Evolutionary conservation across 164 flowering plant genomes (phyloP), one percentile per base, ranked within the genome.

Genomic region (Stephania yunnanensis): DNA sequence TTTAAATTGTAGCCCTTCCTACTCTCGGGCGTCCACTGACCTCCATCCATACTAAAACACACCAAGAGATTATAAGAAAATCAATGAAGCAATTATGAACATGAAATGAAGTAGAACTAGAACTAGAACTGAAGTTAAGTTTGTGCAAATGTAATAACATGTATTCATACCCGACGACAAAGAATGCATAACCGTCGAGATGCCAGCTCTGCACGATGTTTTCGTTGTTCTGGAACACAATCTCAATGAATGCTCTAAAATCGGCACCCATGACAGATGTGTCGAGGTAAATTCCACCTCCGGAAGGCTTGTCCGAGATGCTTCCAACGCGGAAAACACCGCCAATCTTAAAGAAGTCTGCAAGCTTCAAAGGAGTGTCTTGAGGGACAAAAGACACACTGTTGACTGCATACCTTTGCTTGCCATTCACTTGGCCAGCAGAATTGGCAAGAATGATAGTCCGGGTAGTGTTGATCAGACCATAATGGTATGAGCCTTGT

Each of bases 401-500:
- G 86, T 93, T 93, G 22, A 91, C 76, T 6, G 85, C 96, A 73
- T 93, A 93, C 71, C 96, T 83, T 76, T 93, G 98, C 84, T 89
- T 93, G 75, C 86, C 85, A 71, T 86, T 83, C 11, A 93, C 83
- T 42, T 78, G 91, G 12, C 89, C 96, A 6, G 95, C 92, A 17
- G 92, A 87, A 70, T 75, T 93, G 1, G 87, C 80, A 0, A 93
- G 82, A 67, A 79, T 85, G 76, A 90, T 90, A 19, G 98, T 93
- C 72, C 85, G 78, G 52, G 91, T 79, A 0, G 83, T 83, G 81
- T 86, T 90, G 44, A 93, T 87, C 73, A 90, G 80, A 25, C 98
- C 98, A 76, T 93, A 93, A 74, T 93, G 98, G 87, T 91, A 93
- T 10, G 98, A 93, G 6, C 98, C 98, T 75, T 93, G 98, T 29